Evolutionary conservation across 2,329 filamentous ascomycete genomes (phyloP), one percentile per base, ranked within the genome.

Genomic region (Talaromyces piceae): DNA sequence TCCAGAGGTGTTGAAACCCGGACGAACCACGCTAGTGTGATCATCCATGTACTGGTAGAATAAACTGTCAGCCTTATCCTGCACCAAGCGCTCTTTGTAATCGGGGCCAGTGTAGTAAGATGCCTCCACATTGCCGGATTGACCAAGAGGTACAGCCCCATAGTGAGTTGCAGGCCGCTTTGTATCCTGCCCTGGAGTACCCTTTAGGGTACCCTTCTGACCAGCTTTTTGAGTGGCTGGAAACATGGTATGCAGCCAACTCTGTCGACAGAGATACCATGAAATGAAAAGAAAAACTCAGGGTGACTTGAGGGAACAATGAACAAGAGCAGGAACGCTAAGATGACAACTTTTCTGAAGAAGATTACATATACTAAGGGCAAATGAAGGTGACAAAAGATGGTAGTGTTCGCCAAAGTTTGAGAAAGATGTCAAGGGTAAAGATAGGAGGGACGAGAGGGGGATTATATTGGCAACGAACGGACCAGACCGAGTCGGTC

Each of bases 1-100:
- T 1, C 83, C 84, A 6, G 74, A 71, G 0, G 68, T 77, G 55
- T 83, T 86, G 64, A 79, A 82, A 0, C 71, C 75, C 0, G 78
- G 79, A 2, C 83, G 81, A 49, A 63, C 59, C 12, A 65, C 62
- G 27, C 62, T 62, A 6, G 66, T 58, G 1, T 65, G 62, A 0
- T 64, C 62, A n/a, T 70, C 54, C 7, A 53, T 41, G 51, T 67
- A 68, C 67, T 69, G 49, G 58, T 33, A 39, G 50, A 31, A 53
- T n/a, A 49, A 12, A n/a, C 43, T 20, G 33, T 53, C 46, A 53
- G 51, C 20, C 33, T 46, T 33, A 9, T 23, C 27, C 12, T 16
- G 16, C 25, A 22, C 28, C 33, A 31, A 23, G 5, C 39, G 39
- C 7, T 43, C 39, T 16, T 43, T 43, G 9, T 18, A 13, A 43